Evolutionary conservation across 2,329 filamentous ascomycete species (phyloP).

Genomic region (Venturia carpophila): DNA sequence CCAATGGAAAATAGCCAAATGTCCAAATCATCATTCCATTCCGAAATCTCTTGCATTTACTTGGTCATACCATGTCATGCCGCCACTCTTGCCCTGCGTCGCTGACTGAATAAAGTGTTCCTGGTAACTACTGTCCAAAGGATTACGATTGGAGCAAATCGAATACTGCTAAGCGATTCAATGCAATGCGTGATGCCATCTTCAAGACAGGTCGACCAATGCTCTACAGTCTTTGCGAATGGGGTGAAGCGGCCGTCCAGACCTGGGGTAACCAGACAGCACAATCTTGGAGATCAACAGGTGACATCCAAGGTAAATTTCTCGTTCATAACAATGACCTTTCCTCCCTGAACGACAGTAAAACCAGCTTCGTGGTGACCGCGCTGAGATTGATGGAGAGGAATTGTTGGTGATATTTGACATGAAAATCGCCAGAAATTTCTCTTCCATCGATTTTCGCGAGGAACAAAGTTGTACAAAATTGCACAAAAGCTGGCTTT

Average conservation of each 20-base stretch:
- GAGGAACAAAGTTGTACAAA: not conserved
- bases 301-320: constrained; percentile 23
- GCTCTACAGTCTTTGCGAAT: constrained; percentile 46
- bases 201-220: constrained; percentile 39
- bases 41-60: not conserved
- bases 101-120: not conserved
- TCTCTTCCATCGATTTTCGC: not conserved
- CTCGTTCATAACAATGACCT: not conserved
- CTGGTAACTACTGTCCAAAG: constrained; percentile 30
- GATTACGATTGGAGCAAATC: constrained; percentile 46
- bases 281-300: constrained; percentile 35
- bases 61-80: constrained; percentile 16
- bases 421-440: not conserved
- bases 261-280: constrained; percentile 44
- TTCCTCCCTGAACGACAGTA: not conserved
- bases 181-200: constrained; percentile 46
- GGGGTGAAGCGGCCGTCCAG: constrained; percentile 45
- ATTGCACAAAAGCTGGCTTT: not conserved
- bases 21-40: not conserved
- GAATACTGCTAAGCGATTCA: constrained; percentile 41
- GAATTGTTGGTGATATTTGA: not conserved
- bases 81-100: not conserved
- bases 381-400: not conserved
- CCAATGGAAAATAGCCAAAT: not conserved
- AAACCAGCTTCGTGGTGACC: not conserved